Base-by-base conservation (phyloP, 768 basidiomycete genomes). In the Leccinellum rugosiceps region DNA sequence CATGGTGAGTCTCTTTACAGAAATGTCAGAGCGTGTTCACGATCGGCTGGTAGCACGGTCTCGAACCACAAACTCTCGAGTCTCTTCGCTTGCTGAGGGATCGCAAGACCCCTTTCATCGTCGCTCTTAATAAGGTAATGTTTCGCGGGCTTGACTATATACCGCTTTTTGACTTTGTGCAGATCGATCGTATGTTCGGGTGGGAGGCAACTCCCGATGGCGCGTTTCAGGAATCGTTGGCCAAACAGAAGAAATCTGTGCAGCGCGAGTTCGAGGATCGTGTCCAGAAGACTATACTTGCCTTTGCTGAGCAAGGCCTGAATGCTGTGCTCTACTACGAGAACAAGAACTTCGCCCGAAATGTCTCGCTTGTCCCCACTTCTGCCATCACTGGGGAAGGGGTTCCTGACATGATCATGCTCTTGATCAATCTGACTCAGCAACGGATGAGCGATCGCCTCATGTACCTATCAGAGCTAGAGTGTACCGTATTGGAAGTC, bases 311-410 rank as follows among this genome's bases (percentile, higher is more conserved):
- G 72, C 94, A 98, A 74, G 95, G 95, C 52, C 77, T 98, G 64
- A 99, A 99, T 73, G 86, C 97, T 48, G 84, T 88, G 50, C 85
- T 95, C 54, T 98, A 98, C 80, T 98, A 98, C 76, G 91, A 98
- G 51, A 99, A 99, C 85, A 96, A 92, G 79, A 94, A 83, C 75
- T 88, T 97, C 60, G 92, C 86, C 53, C 83, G 90, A 58, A 95
- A 93, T 64, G 94, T 99, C 58, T 98, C 96, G 2, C 81, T 99
- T 50, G 96, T 99, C 13, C 96, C 97, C 30, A 98, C 96, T 5
- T 98, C 97, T 55, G 97, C 97, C 32, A 86, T 97, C 74, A 98
- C 96, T 4, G 97, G 96, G 55, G 97, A 99, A 76, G 97, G 97
- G 72, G 82, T 99, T 11, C 97, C 97, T 28, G 97, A 98, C 77